Base-by-base conservation (phyloP, 768 basidiomycete genomes). In the Nidularia pulvinata region DNA sequence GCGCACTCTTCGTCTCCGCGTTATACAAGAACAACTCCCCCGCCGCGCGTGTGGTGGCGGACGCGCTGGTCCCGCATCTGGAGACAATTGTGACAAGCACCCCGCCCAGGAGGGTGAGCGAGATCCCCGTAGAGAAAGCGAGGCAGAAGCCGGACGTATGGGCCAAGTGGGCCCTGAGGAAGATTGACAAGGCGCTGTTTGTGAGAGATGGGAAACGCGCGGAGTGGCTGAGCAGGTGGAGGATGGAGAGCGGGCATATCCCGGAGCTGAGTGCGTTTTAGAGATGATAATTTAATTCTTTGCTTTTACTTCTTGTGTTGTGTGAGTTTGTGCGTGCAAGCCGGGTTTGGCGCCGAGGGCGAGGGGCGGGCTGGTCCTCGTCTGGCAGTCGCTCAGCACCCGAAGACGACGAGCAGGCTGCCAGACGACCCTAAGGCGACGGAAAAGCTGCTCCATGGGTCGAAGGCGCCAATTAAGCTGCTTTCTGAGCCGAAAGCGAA, bases 1-100 rank as follows among this genome's bases (percentile, higher is more conserved):
- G 79, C 46, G 71, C 86, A 3, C 76, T 88, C 69, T 66, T 89
- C 55, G 69, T 79, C 36, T 69, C 75, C 3, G 83, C 84, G 6
- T 87, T 83, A 65, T 73, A 80, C 58, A 76, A 75, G 49, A 70
- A 80, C 57, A 64, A 65, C 11, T 71, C 72, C 3, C 59, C 66
- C n/a, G 70, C 75, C 32, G 74, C 78, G 1, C 55, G 64, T 34
- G 50, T 66, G 13, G 66, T 84, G 16, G 80, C 78, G 1, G 60
- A 68, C 11, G 69, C 69, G 11, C 67, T 86, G 34, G 62, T 81
- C 14, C 68, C 75, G 1, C 67, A 72, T 13, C 71, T 85, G 7
- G 60, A 73, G 56, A 55, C 57, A 4, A 65, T 76, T 32, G 33
- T 72, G 9, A 44, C 55, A 13, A 33, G 39, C 4, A 48, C 52